A percentile compares a stretch with the other conserved stretches of the same genome.
Evolutionary conservation across 176 grass and related monocot species (phyloP).

Genomic region (Bromus sterilis): DNA sequence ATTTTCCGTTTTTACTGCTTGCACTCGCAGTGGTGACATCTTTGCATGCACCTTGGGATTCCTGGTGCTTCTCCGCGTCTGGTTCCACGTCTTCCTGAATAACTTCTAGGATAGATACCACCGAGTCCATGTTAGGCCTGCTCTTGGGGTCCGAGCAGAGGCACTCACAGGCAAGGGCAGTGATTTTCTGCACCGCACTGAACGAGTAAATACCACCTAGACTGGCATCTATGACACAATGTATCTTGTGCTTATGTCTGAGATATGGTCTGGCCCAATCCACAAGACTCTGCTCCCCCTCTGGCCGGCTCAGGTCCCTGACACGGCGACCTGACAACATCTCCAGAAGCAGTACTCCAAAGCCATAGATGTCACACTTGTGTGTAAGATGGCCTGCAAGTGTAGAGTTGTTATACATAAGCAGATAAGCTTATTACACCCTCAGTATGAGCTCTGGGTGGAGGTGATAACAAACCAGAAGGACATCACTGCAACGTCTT

Average conservation of each 20-base stretch:
- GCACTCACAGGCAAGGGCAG: conserved; percentile 48
- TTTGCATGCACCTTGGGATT: not conserved
- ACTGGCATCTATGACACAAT: conserved; percentile 50
- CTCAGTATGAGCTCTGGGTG: not conserved
- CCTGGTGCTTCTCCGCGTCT: conserved; percentile 18
- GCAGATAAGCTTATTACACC: not conserved
- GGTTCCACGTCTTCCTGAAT: conserved; percentile 23
- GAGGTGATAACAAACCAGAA: not conserved
- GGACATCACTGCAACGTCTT: not conserved
- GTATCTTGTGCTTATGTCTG: conserved; percentile 74
- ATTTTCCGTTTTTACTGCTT: conserved; percentile 15
- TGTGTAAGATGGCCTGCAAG: conserved; percentile 59
- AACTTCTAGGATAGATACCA: conserved; percentile 48
- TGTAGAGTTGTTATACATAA: not conserved
- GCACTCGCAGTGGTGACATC: not conserved
- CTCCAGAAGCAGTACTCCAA: conserved; percentile 72
- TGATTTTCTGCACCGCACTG: conserved; percentile 32
- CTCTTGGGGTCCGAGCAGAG: conserved; percentile 39
- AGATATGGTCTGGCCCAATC: conserved; percentile 71
- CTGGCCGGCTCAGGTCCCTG: conserved; percentile 47
- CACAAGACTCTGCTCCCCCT: conserved; percentile 57
- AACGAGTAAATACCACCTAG: conserved; percentile 59
- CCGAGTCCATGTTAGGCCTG: conserved; percentile 54
- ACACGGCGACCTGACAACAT: conserved; percentile 69
- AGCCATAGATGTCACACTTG: conserved; percentile 73